Evolutionary conservation across 805 yeast genomes (phyloP), one percentile per base, ranked within the genome.

Genomic region (Suhomyces faveliae): DNA sequence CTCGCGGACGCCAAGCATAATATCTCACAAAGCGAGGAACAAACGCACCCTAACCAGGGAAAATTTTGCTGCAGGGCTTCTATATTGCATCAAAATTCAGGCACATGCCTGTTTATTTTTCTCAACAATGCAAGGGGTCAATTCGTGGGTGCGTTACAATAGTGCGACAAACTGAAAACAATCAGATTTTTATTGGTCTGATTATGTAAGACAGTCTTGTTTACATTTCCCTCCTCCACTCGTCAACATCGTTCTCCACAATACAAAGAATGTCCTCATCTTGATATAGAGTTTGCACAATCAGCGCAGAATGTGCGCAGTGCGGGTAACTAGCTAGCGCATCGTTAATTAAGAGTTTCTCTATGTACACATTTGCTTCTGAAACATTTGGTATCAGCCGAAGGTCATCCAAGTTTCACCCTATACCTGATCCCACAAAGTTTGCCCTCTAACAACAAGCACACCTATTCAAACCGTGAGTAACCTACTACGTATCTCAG

Each of bases 81-180:
- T 3, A 42, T 17, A 21, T 22, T 13, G 25, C 44, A 15, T 42
- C 44, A 42, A 30, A 42, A 42, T 42, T 30, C 44, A 42, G 44
- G 44, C 37, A 42, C 44, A 27, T 21, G n/a, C 20, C n/a, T 29
- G 38, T 10, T 22, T 19, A 40, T 8, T 29, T 41, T 27, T n/a
- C n/a, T 29, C 24, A 39, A 42, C 45, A 42, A 42, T 42, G 45
- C 40, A 42, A 42, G 45, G 45, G 45, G 45, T 21, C 9, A 11
- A 22, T 11, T 11, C n/a, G 12, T 33, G 12, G 6, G 37, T 33
- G 37, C 37, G 37, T 33, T 20, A 33, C 27, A 15, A 33, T 6
- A 2, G n/a, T 10, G 21, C 10, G 12, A 33, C 37, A 33, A 33
- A 33, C 19, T 10, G 27, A 8, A 9, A 30, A 33, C 37, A 33